Percentiles rank a stretch among this genome's conserved stretches.
Conservation (phyloP, 345 rosid species). For the Eucalyptus rudis region DNA sequence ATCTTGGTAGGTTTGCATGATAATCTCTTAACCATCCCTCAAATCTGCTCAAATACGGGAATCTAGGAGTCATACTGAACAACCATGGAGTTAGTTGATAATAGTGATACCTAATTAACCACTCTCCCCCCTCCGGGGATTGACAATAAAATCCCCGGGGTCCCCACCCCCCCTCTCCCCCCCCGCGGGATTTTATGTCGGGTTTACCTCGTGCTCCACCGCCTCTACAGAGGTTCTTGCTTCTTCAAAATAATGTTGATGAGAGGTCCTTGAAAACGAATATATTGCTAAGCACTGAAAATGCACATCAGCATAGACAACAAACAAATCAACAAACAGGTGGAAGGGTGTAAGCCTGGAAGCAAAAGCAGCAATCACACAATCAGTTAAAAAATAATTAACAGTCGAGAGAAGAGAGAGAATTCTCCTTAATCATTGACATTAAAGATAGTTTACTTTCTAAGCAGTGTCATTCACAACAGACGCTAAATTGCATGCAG, state of each 20-base stretch:
- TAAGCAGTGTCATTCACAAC: background rate
- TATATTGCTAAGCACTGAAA: background rate
- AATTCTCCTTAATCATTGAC: background rate
- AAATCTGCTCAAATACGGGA: too few species aligned
- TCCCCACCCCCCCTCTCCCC: too few species aligned
- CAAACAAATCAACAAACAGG: too few species aligned
- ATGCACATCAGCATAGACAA: background rate
- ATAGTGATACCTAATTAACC: background rate
- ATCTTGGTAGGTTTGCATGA: too few species aligned
- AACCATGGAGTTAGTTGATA: too few species aligned
- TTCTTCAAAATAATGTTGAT: background rate
- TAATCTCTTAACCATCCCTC: too few species aligned
- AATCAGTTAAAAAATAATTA: background rate
- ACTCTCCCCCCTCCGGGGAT: too few species aligned
- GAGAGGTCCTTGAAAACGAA: background rate
- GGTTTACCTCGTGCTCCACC: background rate
- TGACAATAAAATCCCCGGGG: too few species aligned
- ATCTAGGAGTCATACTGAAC: too few species aligned
- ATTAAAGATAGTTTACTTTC: background rate
- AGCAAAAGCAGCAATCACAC: background rate
- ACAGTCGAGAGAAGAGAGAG: background rate
- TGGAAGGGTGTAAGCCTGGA: rapidly evolving
- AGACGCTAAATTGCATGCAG: background rate
- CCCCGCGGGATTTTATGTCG: rapidly evolving
- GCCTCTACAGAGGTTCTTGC: background rate